Evolutionary conservation across 345 rosid species (phyloP), one percentile per base, ranked within the genome.

Genomic region (Salix purpurea): DNA sequence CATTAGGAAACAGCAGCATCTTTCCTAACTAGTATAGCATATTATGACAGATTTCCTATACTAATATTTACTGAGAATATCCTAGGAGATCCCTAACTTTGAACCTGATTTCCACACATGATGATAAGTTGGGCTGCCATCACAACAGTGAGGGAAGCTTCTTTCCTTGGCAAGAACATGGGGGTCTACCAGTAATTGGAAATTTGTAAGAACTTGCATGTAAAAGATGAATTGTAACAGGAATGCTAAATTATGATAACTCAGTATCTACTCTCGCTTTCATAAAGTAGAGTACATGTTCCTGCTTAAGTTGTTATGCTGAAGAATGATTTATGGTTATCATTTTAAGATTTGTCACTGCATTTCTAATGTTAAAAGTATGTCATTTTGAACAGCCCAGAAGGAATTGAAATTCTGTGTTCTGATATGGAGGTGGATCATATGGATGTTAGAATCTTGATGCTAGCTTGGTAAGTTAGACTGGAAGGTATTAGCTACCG

Each of bases 361-460:
- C 34, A 66, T 72, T 60, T 78, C 71, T 78, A 76, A 80, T 76
- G 39, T 79, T 73, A 40, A 50, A 24, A 46, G 13, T 50, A 32
- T 67, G 12, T 62, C 19, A 23, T n/a, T 75, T 70, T 86, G 54
- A 80, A 83, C 96, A 96, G 99, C 76, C 99, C 99, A 60, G 99
- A 93, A 86, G 97, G 96, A 77, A 96, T 96, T 36, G 99, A 93
- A 84, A 70, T 80, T 83, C 88, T 96, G 44, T 96, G 99, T 83
- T 88, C 92, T 50, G 91, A 93, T 82, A 77, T 93, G 87, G 92
- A 96, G 80, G 96, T 93, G 56, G 88, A 87, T 80, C 94, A 91
- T 80, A 92, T 98, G 52, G 98, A 96, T 85, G 91, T 93, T 76
- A 88, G 98, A 81, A 89, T 96, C 86, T 88, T 96, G 89, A 92